Evolutionary conservation across 202 grass and related monocot genomes (phyloP), one percentile per base, ranked within the genome.

Genomic region (Cymbopogon flexuosus): DNA sequence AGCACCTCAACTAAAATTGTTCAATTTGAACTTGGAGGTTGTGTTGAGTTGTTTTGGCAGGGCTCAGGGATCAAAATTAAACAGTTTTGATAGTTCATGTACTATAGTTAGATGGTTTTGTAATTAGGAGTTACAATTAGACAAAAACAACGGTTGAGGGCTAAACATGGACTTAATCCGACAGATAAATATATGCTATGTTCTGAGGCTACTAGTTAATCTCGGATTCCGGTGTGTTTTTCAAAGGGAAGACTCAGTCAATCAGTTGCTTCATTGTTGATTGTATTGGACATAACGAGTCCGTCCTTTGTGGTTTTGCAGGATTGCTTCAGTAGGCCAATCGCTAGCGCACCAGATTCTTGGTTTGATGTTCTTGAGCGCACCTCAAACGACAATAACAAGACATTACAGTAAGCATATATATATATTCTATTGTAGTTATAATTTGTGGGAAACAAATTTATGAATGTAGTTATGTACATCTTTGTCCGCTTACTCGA

Each of bases 321-420:
- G 88, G 90, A 96, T 76, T 96, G 93, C 73, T 96, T 89, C 74
- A 12, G 79, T 27, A 89, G 93, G 54, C 90, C 93, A 21, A 96
- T 96, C 76, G 83, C 89, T 27, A 96, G 93, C 52, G 87, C 90
- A 58, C 93, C 93, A 42, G 93, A 92, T 84, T 72, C 93, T 63
- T 96, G 93, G 89, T 81, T 96, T 86, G 93, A 96, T 79, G 87
- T 96, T 47, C 87, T 96, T 24, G 90, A 96, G 49, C 83, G 90
- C 21, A 81, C 79, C 72, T 96, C 93, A 51, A 86, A 90, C 24
- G 93, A 92, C 72, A 90, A 76, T 62, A 92, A 92, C 83, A 92
- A 92, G 83, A 96, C 93, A 40, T 57, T 96, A 18, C 85, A 83
- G 90, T 96, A 73, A 89, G 90, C n/a, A 39, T 41, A 41, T 37